A percentile compares a stretch with the other conserved stretches of the same genome.
phyloP scores from a whole-genome alignment of 78 protist species.

The Cavenderia fasciculata region DNA sequence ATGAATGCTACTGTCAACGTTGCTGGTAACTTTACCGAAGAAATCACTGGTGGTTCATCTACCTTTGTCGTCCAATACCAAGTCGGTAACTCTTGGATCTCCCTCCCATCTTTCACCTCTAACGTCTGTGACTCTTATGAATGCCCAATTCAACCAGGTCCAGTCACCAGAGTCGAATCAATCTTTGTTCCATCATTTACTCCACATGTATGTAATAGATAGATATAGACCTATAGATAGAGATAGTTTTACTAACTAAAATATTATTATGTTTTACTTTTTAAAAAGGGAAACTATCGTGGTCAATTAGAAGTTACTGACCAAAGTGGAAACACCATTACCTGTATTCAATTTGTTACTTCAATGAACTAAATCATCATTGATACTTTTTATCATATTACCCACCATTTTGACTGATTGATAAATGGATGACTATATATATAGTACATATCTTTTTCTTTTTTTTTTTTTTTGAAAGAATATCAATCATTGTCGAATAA shows the following conservation, averaged over 20 bases:
- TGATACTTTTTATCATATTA: too few relatives aligned
- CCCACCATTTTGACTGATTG: too few relatives aligned
- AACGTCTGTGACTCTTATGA: conserved; percentile 5
- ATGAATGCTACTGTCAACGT: background rate
- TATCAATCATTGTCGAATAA: too few relatives aligned
- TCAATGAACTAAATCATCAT: conserved; percentile 3
- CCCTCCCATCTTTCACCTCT: conserved; percentile 21
- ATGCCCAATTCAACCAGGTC: conserved; percentile 55
- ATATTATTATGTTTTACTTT: background rate
- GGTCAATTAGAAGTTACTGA: conserved; percentile 9
- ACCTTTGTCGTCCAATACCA: background rate
- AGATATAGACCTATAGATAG: background rate
- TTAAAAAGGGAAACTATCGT: conserved; percentile 14
- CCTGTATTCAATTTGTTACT: conserved; percentile 45
- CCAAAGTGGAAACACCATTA: conserved; percentile 21
- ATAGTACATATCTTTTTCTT: too few relatives aligned
- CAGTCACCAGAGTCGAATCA: background rate
- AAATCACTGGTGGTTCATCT: conserved; percentile 23
- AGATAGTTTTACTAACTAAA: background rate
- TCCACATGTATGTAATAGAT: background rate
- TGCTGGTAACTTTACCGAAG: background rate
- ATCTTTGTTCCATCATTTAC: conserved; percentile 34
- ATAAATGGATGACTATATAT: too few relatives aligned
- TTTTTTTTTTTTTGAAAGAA: too few relatives aligned
- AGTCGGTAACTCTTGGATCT: conserved; percentile 31